Base-by-base conservation (phyloP, 2,329 filamentous ascomycete species). In the Epichloe uncinata region DNA sequence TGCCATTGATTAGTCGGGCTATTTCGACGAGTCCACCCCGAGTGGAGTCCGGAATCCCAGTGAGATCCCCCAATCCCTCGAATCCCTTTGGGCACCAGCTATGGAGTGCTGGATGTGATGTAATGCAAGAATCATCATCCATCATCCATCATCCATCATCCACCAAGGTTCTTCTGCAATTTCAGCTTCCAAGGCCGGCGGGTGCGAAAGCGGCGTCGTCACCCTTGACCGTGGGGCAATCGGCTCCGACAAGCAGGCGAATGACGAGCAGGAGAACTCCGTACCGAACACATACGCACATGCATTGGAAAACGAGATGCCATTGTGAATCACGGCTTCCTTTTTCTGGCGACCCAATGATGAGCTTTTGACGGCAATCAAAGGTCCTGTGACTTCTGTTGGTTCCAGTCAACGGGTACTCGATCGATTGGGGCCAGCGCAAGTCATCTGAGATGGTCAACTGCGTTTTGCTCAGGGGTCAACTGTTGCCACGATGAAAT, bases 181-280 rank as follows among this genome's bases (percentile, higher is more conserved):
- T 26, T 26, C 47, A 46, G 48, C 37, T 36, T 12, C 33, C 36
- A 38, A 43, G 15, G 13, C 20, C 42, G 42, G 37, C 40, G 47
- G 52, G 26, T 38, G 47, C 47, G 49, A 49, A 36, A 30, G 33
- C 47, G 47, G 41, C 50, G 41, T 16, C 12, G 26, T 12, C 16
- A 34, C 44, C 50, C 26, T 30, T 49, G 40, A 47, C 40, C 47
- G 47, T 43, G 50, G 47, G 47, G 50, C 30, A 47, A 43, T 47
- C 47, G 50, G 50, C 38, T 46, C 50, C 50, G 38, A 37, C 34
- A 20, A 41, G 45, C 42, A 55, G 42, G 22, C 11, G 26, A 43
- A 18, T n/a, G 11, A 11, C 38, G 11, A 22, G n/a, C 16, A 9
- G 18, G n/a, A 41, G 18, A 22, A 41, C 16, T 41, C 9, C 5